phyloP scores from a whole-genome alignment of 2,329 filamentous ascomycete species.

The Talaromyces sp. region DNA sequence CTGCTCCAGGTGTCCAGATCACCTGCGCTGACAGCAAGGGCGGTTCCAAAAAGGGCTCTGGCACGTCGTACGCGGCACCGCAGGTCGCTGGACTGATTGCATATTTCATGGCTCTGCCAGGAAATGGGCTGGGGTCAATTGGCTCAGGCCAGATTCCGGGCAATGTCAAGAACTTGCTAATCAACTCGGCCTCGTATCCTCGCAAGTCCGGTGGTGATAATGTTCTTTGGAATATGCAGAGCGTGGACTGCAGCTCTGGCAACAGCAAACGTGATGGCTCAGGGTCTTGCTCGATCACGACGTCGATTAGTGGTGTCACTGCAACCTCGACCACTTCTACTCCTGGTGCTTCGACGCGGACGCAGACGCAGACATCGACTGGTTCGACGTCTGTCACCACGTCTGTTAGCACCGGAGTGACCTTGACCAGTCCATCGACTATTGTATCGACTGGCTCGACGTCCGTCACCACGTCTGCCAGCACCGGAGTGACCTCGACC shows the following conservation, averaged over 20 bases:
- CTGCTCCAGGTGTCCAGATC: neutral
- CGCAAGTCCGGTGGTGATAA: neutral
- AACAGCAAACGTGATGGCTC: neutral
- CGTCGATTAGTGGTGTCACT: neutral
- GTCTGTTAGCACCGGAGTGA: neutral
- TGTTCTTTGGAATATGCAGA: neutral
- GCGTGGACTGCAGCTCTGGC: neutral
- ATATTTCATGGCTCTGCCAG: neutral
- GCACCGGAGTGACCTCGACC: neutral
- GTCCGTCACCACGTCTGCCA: neutral
- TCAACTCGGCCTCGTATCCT: neutral
- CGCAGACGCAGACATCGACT: neutral
- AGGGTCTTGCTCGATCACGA: neutral
- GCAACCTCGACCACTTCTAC: neutral
- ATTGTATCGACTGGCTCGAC: neutral
- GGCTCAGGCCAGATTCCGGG: neutral
- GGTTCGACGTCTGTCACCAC: neutral
- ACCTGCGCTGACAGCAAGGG: neutral
- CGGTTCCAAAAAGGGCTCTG: neutral
- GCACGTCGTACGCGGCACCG: neutral
- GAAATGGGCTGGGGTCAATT: neutral
- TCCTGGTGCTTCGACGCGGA: neutral
- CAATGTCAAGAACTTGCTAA: neutral
- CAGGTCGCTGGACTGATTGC: neutral
- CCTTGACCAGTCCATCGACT: no score